phyloP scores from a whole-genome alignment of 2,329 filamentous ascomycete species.

The Xylariomycetidae sp. region DNA sequence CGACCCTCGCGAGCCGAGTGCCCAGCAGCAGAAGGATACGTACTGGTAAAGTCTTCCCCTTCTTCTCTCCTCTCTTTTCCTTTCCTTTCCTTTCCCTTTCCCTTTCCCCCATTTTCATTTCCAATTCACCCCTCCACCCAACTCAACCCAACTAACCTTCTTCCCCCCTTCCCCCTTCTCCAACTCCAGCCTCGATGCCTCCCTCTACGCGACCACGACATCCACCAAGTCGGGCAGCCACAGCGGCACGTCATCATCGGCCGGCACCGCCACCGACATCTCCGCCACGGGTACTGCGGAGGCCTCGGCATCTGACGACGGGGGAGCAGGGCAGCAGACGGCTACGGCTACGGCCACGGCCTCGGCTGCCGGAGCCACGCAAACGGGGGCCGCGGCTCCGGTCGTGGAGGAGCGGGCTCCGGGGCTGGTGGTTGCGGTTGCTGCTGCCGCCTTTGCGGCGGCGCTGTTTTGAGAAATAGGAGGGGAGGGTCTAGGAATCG shows the following conservation, averaged over 20 bases:
- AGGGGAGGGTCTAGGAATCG: background rate
- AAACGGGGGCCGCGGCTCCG: constrained; percentile 6
- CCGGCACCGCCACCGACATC: constrained; percentile 4
- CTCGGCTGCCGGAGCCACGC: background rate
- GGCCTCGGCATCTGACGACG: too few species aligned
- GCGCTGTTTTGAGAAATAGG: constrained; percentile 16
- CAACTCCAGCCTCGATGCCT: constrained; percentile 21
- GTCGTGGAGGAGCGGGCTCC: constrained; percentile 4
- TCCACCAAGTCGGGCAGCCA: constrained; percentile 9
- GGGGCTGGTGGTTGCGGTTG: constrained; percentile 18
- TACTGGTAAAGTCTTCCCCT: constrained; percentile 21
- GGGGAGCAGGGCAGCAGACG: constrained; percentile 3
- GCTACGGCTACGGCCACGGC: constrained; percentile 6
- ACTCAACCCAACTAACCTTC: background rate
- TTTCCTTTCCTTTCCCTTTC: background rate
- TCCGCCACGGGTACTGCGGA: constrained; percentile 1
- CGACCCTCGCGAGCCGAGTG: constrained; percentile 27
- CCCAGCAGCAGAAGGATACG: constrained; percentile 18
- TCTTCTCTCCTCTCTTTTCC: background rate
- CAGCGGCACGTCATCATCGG: constrained; percentile 5
- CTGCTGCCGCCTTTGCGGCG: constrained; percentile 20
- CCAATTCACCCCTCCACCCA: constrained; percentile 1
- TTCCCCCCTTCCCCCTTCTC: background rate
- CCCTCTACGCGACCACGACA: constrained; percentile 20
- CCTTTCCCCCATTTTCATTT: background rate